Conservation (phyloP, 257 asterid species). For the Fraxinus quadrangulata region DNA sequence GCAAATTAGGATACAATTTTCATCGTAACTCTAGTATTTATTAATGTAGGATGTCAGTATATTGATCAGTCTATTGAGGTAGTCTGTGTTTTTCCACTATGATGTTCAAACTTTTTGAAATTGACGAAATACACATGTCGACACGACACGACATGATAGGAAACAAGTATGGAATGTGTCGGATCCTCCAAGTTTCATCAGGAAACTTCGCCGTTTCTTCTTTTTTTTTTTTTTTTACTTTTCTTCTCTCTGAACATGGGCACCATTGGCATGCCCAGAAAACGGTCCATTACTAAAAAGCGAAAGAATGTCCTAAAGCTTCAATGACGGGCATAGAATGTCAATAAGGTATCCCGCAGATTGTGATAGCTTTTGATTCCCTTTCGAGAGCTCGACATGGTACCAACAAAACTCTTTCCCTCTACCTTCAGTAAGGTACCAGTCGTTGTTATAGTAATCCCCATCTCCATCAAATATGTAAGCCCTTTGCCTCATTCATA, state of each 20-base stretch:
- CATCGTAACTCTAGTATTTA: neutral
- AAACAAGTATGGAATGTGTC: too few relatives aligned
- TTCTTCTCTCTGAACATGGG: slow-evolving; percentile 72
- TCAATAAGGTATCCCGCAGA: slow-evolving; percentile 82
- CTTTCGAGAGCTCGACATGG: slow-evolving; percentile 94
- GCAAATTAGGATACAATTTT: neutral
- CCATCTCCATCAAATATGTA: slow-evolving; percentile 94
- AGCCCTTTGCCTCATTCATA: slow-evolving; percentile 69
- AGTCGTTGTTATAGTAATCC: slow-evolving; percentile 72
- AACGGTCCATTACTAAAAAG: slow-evolving; percentile 88
- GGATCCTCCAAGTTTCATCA: too few relatives aligned
- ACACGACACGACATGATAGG: too few relatives aligned
- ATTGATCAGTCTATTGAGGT: neutral
- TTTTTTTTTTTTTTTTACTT: too few relatives aligned
- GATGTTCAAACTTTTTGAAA: too few relatives aligned
- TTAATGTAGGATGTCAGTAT: neutral
- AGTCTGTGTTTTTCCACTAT: neutral
- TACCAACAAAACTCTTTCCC: slow-evolving; percentile 98
- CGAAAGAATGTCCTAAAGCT: slow-evolving; percentile 93
- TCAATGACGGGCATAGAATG: slow-evolving; percentile 83
- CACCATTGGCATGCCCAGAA: slow-evolving; percentile 92
- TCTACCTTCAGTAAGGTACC: slow-evolving; percentile 80
- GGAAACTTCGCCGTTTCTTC: too few relatives aligned
- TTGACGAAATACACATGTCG: too few relatives aligned
- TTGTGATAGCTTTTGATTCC: slow-evolving; percentile 71